Base-by-base conservation (phyloP, 129 eudicot species). In the Pseudognaphalium luteoalbum region DNA sequence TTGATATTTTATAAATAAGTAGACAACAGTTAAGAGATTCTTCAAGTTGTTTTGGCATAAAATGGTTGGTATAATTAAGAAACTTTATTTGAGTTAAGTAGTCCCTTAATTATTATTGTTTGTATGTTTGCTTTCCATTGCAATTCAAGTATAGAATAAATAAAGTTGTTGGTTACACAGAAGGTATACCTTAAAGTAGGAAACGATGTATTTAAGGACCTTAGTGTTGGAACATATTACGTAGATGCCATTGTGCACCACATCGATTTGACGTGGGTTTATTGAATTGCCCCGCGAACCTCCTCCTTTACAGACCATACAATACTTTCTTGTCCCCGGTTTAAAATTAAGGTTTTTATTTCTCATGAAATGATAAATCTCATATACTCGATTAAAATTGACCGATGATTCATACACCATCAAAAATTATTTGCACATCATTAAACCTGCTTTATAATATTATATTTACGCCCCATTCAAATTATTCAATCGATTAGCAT, bases 261-360 rank as follows among this genome's bases (percentile, higher is more conserved):
- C 69, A 25, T 77, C 10, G 76, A 69, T 41, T 69, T 69, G 81
- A 78, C 68, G 76, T 47, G 67, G 69, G 60, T 68, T 77, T 69
- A 66, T 56, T 77, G 81, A 59, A 68, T 30, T 75, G 30, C 70
- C 78, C 67, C 29, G 81, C 67, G 74, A 76, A 68, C 74, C 41
- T 76, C 60, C 9, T 41, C 81, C 68, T 76, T 76, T 76, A 67
- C 74, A 76, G 75, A 28, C 81, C 22, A 76, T 21, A 37, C 74
- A 57, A 35, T 58, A 76, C 66, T 67, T 68, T 56, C 47, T 68
- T 77, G 75, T 77, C 81, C 25, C 60, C 75, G 34, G n/a, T 25
- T 29, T 19, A 5, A 20, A 68, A 22, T 25, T 25, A 25, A 25
- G 28, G 19, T 30, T 30, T 63, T 33, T 28, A 39, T 8, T 39